Evolutionary conservation across 352 stramenopile genomes (phyloP).

Genomic region (Pythium coloratum): DNA sequence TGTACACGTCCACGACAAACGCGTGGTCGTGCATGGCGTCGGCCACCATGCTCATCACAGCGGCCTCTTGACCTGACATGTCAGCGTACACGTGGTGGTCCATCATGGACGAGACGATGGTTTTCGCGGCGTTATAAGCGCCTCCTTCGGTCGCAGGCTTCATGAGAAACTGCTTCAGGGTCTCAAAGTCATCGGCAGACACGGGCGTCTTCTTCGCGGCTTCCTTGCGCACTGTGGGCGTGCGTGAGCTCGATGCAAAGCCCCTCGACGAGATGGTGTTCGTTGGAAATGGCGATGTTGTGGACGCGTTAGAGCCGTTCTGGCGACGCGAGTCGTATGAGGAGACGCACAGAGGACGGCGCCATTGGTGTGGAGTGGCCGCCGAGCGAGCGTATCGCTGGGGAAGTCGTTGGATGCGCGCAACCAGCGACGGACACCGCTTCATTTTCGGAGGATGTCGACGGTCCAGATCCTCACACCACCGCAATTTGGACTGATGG

Average conservation of each 20-base stretch:
- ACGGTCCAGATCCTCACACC: slow-evolving; percentile 9
- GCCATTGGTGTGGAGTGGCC: neutral
- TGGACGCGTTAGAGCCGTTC: neutral
- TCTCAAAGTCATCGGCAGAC: slow-evolving; percentile 48
- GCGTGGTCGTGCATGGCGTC: slow-evolving; percentile 51
- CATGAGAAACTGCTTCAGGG: slow-evolving; percentile 64
- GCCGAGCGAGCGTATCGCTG: neutral
- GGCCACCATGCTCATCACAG: slow-evolving; percentile 79
- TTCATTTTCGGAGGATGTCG: slow-evolving; percentile 13
- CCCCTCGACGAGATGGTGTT: neutral
- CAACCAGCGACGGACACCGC: slow-evolving; percentile 17
- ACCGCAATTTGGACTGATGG: slow-evolving; percentile 19
- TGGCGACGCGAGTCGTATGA: slow-evolving; percentile 7
- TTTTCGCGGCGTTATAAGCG: slow-evolving; percentile 31
- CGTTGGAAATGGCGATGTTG: neutral
- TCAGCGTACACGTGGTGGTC: slow-evolving; percentile 54
- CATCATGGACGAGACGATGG: slow-evolving; percentile 55
- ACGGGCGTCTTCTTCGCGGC: slow-evolving; percentile 27
- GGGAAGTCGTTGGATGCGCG: slow-evolving; percentile 15
- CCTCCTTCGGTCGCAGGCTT: slow-evolving; percentile 40
- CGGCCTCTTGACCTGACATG: slow-evolving; percentile 73
- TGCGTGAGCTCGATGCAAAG: slow-evolving; percentile 12
- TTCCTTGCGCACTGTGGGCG: neutral
- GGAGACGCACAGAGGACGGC: neutral
- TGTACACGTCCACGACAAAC: slow-evolving; percentile 67